Evolutionary conservation across 345 rosid species (phyloP).

Genomic region (Gynandropsis gynandra): DNA sequence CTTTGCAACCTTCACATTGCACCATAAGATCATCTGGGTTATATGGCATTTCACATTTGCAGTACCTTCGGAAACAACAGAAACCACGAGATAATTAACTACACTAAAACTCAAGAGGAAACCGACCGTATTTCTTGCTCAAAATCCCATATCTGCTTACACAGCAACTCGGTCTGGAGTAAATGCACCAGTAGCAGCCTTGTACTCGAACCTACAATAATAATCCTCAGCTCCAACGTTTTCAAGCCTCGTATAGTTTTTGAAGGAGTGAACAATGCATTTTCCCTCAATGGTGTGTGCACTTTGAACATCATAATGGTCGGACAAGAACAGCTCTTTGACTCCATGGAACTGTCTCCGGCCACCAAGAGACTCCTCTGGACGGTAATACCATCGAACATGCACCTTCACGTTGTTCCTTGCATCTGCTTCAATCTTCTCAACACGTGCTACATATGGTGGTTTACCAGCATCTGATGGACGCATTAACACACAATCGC

Average conservation of each 20-base stretch:
- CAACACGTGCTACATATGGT: constrained; percentile 69
- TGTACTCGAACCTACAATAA: constrained; percentile 75
- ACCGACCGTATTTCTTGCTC: not conserved
- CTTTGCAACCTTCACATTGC: constrained; percentile 87
- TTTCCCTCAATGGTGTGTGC: constrained; percentile 81
- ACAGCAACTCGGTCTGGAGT: constrained; percentile 83
- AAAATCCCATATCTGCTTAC: constrained; percentile 41
- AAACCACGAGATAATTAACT: constrained; percentile 4
- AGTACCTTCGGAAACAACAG: constrained; percentile 47
- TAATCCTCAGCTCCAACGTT: constrained; percentile 76
- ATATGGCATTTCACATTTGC: constrained; percentile 93
- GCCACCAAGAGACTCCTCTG: constrained; percentile 81
- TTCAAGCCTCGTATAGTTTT: constrained; percentile 70
- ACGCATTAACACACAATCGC: constrained; percentile 84
- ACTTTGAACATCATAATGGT: constrained; percentile 73
- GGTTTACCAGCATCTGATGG: constrained; percentile 68
- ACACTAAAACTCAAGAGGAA: constrained; percentile 10
- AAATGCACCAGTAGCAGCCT: constrained; percentile 78
- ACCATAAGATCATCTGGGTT: constrained; percentile 93
- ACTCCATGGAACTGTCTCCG: constrained; percentile 87
- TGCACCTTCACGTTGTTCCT: constrained; percentile 64
- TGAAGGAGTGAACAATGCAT: constrained; percentile 71
- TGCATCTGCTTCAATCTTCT: constrained; percentile 67
- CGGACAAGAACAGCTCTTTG: constrained; percentile 83
- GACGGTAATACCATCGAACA: constrained; percentile 83